Conservation (phyloP, 148 eudicot species). For the Vaccinium myrtillus region DNA sequence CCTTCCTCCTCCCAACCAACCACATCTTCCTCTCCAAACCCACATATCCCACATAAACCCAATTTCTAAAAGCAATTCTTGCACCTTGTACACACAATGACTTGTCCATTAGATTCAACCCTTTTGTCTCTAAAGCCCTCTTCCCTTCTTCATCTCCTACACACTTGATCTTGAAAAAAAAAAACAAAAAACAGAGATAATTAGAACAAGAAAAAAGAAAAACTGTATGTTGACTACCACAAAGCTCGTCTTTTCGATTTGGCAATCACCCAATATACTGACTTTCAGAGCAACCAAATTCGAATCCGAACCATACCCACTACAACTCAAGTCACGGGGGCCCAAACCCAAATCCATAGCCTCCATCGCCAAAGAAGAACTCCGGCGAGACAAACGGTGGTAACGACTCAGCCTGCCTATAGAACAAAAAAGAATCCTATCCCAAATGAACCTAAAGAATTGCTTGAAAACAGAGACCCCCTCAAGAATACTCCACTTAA, state of each 20-base stretch:
- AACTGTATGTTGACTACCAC: slow-evolving; percentile 42
- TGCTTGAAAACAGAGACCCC: slow-evolving; percentile 38
- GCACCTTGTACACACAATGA: slow-evolving; percentile 60
- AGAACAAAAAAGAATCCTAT: slow-evolving; percentile 53
- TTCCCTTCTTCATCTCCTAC: slow-evolving; percentile 84
- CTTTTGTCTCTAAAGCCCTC: slow-evolving; percentile 63
- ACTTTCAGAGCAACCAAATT: slow-evolving; percentile 77
- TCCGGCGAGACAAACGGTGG: slow-evolving; percentile 35
- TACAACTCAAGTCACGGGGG: slow-evolving; percentile 11
- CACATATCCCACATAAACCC: too few relatives aligned
- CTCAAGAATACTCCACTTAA: slow-evolving; percentile 37
- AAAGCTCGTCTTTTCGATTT: slow-evolving; percentile 79
- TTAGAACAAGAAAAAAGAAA: background rate
- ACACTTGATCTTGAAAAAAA: slow-evolving; percentile 60
- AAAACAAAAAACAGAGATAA: background rate
- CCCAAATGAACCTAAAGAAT: slow-evolving; percentile 56
- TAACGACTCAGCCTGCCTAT: slow-evolving; percentile 27
- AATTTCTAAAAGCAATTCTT: slow-evolving; percentile 73
- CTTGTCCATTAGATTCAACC: slow-evolving; percentile 82
- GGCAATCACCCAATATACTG: slow-evolving; percentile 68
- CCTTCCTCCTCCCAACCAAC: too few relatives aligned
- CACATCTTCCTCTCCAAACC: too few relatives aligned
- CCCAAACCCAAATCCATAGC: slow-evolving; percentile 22
- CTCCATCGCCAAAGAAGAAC: slow-evolving; percentile 20
- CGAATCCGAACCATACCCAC: slow-evolving; percentile 63